Conservation (phyloP, 345 rosid species). For the Gynandropsis gynandra region DNA sequence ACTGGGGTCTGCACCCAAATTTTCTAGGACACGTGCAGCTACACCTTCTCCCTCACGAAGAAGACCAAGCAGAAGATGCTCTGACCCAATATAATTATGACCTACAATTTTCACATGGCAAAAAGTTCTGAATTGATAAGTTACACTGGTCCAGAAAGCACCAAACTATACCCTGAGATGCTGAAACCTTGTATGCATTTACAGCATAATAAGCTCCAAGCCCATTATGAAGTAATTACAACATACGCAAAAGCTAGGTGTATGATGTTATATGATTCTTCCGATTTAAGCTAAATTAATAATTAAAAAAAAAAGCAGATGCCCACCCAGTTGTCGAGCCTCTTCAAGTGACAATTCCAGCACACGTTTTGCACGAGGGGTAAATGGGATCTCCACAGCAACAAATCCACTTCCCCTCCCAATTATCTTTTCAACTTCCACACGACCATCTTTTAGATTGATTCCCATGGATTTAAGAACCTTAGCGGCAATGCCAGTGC, state of each 20-base stretch:
- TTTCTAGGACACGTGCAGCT: slow-evolving; percentile 97
- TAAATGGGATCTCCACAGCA: slow-evolving; percentile 94
- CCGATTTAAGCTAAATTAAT: no score
- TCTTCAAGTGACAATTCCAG: slow-evolving; percentile 88
- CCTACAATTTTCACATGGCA: slow-evolving; percentile 39
- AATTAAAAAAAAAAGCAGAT: not conserved
- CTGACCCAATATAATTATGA: slow-evolving; percentile 96
- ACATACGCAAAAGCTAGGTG: no score
- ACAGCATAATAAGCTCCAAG: slow-evolving; percentile 2
- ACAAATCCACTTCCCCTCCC: slow-evolving; percentile 97
- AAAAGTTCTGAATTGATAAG: slow-evolving; percentile 1
- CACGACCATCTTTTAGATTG: slow-evolving; percentile 87
- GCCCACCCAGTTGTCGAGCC: slow-evolving; percentile 85
- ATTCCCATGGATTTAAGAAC: slow-evolving; percentile 97
- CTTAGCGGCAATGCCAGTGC: slow-evolving; percentile 93
- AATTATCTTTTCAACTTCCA: slow-evolving; percentile 94
- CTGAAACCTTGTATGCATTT: not conserved
- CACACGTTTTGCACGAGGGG: slow-evolving; percentile 97
- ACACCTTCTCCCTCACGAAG: slow-evolving; percentile 99
- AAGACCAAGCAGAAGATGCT: slow-evolving; percentile 93
- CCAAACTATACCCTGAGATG: not conserved
- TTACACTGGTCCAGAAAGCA: not conserved
- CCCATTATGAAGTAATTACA: not conserved
- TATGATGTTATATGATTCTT: no score
- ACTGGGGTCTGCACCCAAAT: slow-evolving; percentile 83